A percentile compares a stretch with the other conserved stretches of the same genome.
These are phyloP conservation scores for Takakia lepidozioides DNA, from an alignment of 225 moss, liverwort and hornwort genomes.

Conservation along the genomic window DNA sequence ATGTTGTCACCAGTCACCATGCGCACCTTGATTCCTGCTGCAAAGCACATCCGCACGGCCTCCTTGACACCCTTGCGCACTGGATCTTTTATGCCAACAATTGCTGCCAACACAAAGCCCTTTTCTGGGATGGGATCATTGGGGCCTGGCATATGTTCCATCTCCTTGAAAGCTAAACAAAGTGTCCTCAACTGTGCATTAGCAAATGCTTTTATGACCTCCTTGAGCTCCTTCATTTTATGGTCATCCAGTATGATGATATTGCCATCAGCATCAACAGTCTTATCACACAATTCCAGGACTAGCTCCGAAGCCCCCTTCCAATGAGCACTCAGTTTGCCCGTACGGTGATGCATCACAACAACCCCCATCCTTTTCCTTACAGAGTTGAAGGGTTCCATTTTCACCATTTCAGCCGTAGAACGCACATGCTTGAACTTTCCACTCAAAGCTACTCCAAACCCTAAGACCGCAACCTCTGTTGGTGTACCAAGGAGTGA, in stretches of 20 bases:
- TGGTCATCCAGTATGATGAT: slow-evolving; percentile 7
- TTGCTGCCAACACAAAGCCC: slow-evolving; percentile 7
- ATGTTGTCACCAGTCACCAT: slow-evolving; percentile 19
- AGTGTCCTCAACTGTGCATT: slow-evolving; percentile 8
- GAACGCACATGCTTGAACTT: slow-evolving; percentile 4
- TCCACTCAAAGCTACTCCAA: slow-evolving; percentile 12
- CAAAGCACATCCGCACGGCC: slow-evolving; percentile 4
- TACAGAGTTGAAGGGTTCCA: slow-evolving; percentile 12
- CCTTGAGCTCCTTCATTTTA: slow-evolving; percentile 1
- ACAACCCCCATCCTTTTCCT: slow-evolving; percentile 18
- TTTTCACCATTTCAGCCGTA: slow-evolving; percentile 8
- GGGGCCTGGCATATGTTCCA: slow-evolving; percentile 1
- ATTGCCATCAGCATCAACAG: slow-evolving; percentile 8
- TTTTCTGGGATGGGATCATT: slow-evolving; percentile 10
- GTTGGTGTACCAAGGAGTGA: slow-evolving; percentile 10
- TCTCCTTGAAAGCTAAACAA: slow-evolving; percentile 11
- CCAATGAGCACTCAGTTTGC: slow-evolving; percentile 7
- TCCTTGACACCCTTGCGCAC: slow-evolving; percentile 8
- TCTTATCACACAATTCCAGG: slow-evolving; percentile 6
- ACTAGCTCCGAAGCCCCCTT: slow-evolving; percentile 16
- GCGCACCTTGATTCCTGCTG: slow-evolving; percentile 15
- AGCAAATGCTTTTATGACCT: slow-evolving; percentile 5
- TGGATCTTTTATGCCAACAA: slow-evolving; percentile 11
- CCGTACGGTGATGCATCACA: slow-evolving; percentile 2
- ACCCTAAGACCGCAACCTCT: slow-evolving; percentile 8